These are phyloP conservation scores for Amanita polypyramis DNA, from an alignment of 768 basidiomycete species.

Conservation along the genomic window DNA sequence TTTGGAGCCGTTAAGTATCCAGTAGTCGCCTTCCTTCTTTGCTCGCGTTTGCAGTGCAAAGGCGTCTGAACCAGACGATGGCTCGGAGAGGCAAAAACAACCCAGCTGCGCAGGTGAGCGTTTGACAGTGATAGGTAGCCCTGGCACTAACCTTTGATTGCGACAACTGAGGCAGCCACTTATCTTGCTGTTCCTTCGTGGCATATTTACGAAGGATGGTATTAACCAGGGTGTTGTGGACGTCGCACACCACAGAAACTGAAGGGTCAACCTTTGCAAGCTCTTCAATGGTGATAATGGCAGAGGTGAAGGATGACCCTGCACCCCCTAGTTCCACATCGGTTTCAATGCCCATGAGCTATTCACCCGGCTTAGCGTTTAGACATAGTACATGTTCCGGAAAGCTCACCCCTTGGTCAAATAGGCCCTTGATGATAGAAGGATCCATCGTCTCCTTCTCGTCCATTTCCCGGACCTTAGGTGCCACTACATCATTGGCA, in stretches of 20 bases:
- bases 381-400: not conserved
- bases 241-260: slow-evolving; percentile 94
- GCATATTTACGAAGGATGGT: slow-evolving; percentile 87
- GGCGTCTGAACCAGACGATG: slow-evolving; percentile 91
- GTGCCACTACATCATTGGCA: slow-evolving; percentile 79
- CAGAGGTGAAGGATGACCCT: slow-evolving; percentile 86
- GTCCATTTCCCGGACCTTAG: slow-evolving; percentile 95
- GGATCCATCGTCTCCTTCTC: slow-evolving; percentile 95
- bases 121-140: not conserved
- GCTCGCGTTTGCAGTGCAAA: slow-evolving; percentile 95
- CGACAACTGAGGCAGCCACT: slow-evolving; percentile 79
- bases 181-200: slow-evolving; percentile 73
- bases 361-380: slow-evolving; percentile 1
- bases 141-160: slow-evolving; percentile 49
- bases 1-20: slow-evolving; percentile 92
- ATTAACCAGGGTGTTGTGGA: slow-evolving; percentile 98
- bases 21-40: slow-evolving; percentile 75
- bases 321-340: slow-evolving; percentile 74
- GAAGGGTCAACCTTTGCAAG: slow-evolving; percentile 94
- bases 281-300: slow-evolving; percentile 95
- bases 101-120: slow-evolving; percentile 56
- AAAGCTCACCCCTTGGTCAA: slow-evolving; percentile 82
- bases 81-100: slow-evolving; percentile 91
- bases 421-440: slow-evolving; percentile 73
- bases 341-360: slow-evolving; percentile 99